These are phyloP conservation scores for Boletus pseudo-olivaceus DNA, from an alignment of 768 basidiomycete genomes.

Conservation along the genomic window DNA sequence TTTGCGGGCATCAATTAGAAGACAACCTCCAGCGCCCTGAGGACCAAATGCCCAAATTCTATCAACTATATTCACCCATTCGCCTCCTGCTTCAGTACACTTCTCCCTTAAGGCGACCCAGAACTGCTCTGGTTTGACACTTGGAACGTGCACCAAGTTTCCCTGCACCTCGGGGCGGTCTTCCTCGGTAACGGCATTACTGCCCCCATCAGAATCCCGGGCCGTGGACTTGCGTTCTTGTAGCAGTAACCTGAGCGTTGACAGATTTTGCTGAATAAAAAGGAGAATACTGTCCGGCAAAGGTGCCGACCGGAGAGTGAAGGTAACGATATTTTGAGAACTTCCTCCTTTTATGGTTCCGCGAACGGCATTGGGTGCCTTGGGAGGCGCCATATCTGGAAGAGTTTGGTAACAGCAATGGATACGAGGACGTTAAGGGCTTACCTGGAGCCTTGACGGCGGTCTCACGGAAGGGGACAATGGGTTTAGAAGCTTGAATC, in stretches of 20 bases:
- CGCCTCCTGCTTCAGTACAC: constrained; percentile 62
- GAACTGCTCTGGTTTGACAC: constrained; percentile 70
- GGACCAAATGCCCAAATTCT: constrained; percentile 92
- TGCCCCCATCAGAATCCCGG: constrained; percentile 16
- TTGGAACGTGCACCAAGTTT: constrained; percentile 58
- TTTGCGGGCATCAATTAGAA: constrained; percentile 74
- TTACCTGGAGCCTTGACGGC: constrained; percentile 75
- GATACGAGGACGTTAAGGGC: background rate
- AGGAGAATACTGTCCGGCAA: constrained; percentile 67
- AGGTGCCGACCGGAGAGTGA: constrained; percentile 79
- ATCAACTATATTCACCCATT: constrained; percentile 75
- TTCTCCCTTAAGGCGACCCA: constrained; percentile 68
- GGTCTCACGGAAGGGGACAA: constrained; percentile 97
- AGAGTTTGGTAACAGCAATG: background rate
- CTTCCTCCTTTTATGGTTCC: constrained; percentile 76
- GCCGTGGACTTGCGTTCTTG: constrained; percentile 44
- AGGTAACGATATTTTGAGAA: constrained; percentile 68
- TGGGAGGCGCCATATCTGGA: constrained; percentile 84
- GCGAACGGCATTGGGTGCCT: constrained; percentile 61
- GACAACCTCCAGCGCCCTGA: constrained; percentile 77
- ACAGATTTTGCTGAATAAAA: constrained; percentile 75
- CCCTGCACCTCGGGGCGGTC: constrained; percentile 47
- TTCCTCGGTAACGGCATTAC: constrained; percentile 26
- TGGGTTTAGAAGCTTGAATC: constrained; percentile 91
- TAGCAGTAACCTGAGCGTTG: constrained; percentile 58